Evolutionary conservation across 306 rosid genomes (phyloP).

Genomic region (Oxytropis ochrocephala): DNA sequence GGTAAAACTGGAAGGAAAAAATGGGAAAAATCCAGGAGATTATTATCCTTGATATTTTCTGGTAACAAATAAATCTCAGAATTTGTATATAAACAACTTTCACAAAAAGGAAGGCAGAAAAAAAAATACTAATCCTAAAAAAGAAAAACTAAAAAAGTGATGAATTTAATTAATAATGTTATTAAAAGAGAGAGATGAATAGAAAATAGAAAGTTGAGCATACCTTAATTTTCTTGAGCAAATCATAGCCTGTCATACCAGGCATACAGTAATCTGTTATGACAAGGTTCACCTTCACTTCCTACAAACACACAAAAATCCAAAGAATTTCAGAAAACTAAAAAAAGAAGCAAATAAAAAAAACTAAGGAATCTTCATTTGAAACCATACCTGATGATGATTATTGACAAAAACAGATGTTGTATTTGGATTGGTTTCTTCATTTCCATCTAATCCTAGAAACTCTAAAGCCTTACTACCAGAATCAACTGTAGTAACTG

Average conservation of each 20-base stretch:
- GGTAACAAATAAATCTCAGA: slow-evolving; percentile 12
- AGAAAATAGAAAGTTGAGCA: slow-evolving; percentile 23
- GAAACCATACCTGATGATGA: slow-evolving; percentile 45
- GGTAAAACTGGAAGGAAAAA: slow-evolving; percentile 5
- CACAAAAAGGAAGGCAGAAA: neutral
- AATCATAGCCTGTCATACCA: slow-evolving; percentile 95
- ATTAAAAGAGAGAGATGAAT: slow-evolving; percentile 9
- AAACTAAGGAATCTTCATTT: neutral
- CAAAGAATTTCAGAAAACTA: slow-evolving; percentile 20
- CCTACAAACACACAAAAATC: slow-evolving; percentile 38
- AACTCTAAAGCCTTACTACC: slow-evolving; percentile 88
- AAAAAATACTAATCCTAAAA: slow-evolving; percentile 15
- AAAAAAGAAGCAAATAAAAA: slow-evolving; percentile 2
- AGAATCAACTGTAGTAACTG: slow-evolving; percentile 93
- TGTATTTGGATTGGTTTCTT: slow-evolving; percentile 32
- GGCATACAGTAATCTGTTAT: slow-evolving; percentile 97
- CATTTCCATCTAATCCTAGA: slow-evolving; percentile 61
- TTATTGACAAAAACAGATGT: slow-evolving; percentile 39
- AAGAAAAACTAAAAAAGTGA: slow-evolving; percentile 17
- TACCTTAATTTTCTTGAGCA: slow-evolving; percentile 85
- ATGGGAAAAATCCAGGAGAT: slow-evolving; percentile 19
- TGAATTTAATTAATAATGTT: slow-evolving; percentile 22
- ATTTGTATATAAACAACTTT: slow-evolving; percentile 20
- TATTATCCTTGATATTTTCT: slow-evolving; percentile 3
- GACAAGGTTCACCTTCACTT: slow-evolving; percentile 78